Evolutionary conservation across 2,329 filamentous ascomycete genomes (phyloP), one percentile per base, ranked within the genome.

Genomic region (Phialophora expanda): DNA sequence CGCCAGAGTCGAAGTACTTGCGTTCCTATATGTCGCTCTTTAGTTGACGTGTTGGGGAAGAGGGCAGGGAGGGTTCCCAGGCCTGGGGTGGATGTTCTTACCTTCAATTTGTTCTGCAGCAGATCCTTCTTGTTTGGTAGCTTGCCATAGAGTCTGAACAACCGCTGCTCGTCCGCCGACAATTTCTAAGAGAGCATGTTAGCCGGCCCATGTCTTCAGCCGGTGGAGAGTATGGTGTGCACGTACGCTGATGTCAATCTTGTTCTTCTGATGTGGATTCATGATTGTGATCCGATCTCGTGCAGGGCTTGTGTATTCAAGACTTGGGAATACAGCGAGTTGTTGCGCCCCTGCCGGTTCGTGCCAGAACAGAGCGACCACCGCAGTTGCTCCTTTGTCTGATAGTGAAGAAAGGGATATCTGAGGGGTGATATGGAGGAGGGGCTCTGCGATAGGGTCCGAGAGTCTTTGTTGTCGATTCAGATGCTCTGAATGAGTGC

Each of bases 211-310:
- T 26, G 20, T 2, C 24, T 28, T 51, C 48, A 51, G 20, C 48
- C 20, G 1, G 24, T 26, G 11, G 32, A 12, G 41, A 17, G 44
- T 58, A 24, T 2, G 11, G 26, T 48, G 28, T 53, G 48, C 12
- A 46, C 67, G 70, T 61, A 67, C 95, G 84, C 87, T 93, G 81
- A 97, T 86, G 81, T 99, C 95, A 75, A 98, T 86, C 85, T 99
- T 98, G 86, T 97, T 97, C 86, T 96, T 93, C 85, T 97, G 92
- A 79, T 93, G 92, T 74, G 94, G 94, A 80, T 97, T 97, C 92
- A 98, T 96, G 34, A 48, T 72, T 41, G 56, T 22, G n/a, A 38
- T 59, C 32, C 28, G 41, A 61, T 55, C 30, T 50, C 56, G 24
- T 44, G 41, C 38, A 4, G n/a, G 17, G 50, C 12, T 58, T 34